Conservation (phyloP, 1,284 basidiomycete genomes). For the Pholiota adiposa region DNA sequence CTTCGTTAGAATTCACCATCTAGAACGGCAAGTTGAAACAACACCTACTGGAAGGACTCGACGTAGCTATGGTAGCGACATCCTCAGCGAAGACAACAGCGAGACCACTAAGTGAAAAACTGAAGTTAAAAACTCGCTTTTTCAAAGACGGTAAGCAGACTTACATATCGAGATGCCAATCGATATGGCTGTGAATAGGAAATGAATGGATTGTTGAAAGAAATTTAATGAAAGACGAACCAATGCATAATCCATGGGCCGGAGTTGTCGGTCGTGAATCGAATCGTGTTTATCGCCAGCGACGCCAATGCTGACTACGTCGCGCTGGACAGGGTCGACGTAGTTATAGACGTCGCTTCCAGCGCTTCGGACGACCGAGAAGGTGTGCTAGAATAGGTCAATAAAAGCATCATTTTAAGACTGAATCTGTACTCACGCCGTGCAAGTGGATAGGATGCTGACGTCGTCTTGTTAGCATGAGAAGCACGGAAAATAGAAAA, state of each 20-base stretch:
- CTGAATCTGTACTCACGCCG: slow-evolving; percentile 10
- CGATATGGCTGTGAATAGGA: slow-evolving; percentile 42
- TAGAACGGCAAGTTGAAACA: too few relatives aligned
- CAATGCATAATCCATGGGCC: slow-evolving; percentile 48
- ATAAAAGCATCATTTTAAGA: slow-evolving; percentile 10
- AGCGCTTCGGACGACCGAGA: slow-evolving; percentile 42
- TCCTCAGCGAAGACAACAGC: slow-evolving; percentile 25
- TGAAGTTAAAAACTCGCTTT: neutral
- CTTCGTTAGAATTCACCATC: too few relatives aligned
- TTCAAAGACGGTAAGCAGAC: slow-evolving; percentile 5
- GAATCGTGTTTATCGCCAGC: slow-evolving; percentile 39
- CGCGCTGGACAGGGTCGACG: slow-evolving; percentile 33
- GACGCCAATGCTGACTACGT: slow-evolving; percentile 15
- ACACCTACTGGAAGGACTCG: neutral
- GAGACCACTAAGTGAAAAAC: slow-evolving; percentile 32
- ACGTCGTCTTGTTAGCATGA: neutral
- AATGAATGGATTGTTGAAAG: neutral
- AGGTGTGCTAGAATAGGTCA: slow-evolving; percentile 36
- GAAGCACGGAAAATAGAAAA: neutral
- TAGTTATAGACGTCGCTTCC: slow-evolving; percentile 41
- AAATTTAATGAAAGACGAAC: slow-evolving; percentile 27
- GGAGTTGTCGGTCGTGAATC: slow-evolving; percentile 32
- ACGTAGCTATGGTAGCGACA: neutral
- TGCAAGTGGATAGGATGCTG: slow-evolving; percentile 48
- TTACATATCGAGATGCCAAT: slow-evolving; percentile 48